Conservation (phyloP, 2,329 filamentous ascomycete species). For the Alternaria consortialis region DNA sequence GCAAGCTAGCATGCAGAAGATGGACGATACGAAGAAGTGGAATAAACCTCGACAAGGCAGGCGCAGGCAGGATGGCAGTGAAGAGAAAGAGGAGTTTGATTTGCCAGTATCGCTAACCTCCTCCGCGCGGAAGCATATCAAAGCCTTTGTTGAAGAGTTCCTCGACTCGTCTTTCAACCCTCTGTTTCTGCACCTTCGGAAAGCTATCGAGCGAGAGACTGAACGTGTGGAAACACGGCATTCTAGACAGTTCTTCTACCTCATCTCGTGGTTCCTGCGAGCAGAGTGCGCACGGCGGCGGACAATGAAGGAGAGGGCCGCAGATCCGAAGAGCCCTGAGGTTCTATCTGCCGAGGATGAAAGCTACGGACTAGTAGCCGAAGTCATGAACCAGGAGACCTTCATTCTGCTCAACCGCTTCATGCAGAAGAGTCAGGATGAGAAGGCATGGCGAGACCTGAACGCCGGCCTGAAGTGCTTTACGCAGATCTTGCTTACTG, state of each 20-base stretch:
- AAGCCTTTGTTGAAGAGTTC: conserved; percentile 89
- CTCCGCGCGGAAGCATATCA: conserved; percentile 78
- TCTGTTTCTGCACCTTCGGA: conserved; percentile 80
- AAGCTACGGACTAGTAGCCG: conserved; percentile 86
- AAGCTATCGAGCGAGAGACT: conserved; percentile 88
- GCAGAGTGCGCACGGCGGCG: conserved; percentile 79
- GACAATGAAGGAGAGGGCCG: conserved; percentile 61
- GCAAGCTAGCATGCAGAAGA: conserved; percentile 78
- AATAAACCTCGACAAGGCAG: conserved; percentile 74
- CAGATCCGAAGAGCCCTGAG: conserved; percentile 54
- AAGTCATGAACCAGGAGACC: conserved; percentile 91
- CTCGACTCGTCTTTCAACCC: conserved; percentile 96
- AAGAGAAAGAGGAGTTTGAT: conserved; percentile 71
- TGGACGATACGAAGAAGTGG: conserved; percentile 91
- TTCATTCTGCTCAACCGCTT: conserved; percentile 87
- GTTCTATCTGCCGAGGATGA: conserved; percentile 64
- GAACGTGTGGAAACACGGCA: conserved; percentile 82
- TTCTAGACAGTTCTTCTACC: conserved; percentile 86
- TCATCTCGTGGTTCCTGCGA: conserved; percentile 90
- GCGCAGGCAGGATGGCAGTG: conserved; percentile 52
- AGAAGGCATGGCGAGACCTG: conserved; percentile 87
- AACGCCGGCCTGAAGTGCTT: conserved; percentile 92
- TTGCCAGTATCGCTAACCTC: conserved; percentile 73
- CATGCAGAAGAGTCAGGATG: conserved; percentile 80
- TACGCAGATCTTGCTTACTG: conserved; percentile 89